phyloP scores from a whole-genome alignment of 2,329 filamentous ascomycete species.

The Microsporum canis region DNA sequence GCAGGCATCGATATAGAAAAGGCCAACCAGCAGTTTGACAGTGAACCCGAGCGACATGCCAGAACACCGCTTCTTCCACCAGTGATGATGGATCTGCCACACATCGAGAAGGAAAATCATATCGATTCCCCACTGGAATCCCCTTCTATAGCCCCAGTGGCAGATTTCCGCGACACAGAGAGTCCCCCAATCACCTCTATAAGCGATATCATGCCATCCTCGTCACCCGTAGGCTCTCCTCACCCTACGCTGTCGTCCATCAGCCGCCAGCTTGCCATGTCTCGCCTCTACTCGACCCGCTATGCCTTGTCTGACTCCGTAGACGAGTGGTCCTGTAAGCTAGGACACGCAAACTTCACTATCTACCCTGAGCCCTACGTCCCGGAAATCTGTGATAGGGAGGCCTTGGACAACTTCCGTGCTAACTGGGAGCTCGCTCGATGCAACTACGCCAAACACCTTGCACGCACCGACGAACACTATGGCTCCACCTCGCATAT shows the following conservation, averaged over 20 bases:
- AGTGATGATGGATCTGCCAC: conserved; percentile 52
- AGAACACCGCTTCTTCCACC: conserved; percentile 80
- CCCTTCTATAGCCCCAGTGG: conserved; percentile 59
- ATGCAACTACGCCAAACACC: conserved; percentile 77
- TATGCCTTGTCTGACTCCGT: conserved; percentile 54
- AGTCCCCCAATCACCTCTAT: conserved; percentile 41
- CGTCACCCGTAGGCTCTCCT: conserved; percentile 61
- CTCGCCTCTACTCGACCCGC: conserved; percentile 38
- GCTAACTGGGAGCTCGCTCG: conserved; percentile 74
- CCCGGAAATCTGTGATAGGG: conserved; percentile 50
- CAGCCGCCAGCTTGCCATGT: conserved; percentile 39
- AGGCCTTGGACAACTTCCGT: conserved; percentile 53
- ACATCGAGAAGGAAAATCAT: conserved; percentile 40
- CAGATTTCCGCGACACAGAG: conserved; percentile 30
- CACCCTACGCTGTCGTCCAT: conserved; percentile 71
- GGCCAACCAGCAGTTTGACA: conserved; percentile 39
- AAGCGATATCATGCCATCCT: conserved; percentile 32
- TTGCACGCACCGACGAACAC: conserved; percentile 78
- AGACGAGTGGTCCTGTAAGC: conserved; percentile 71
- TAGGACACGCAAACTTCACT: conserved; percentile 89
- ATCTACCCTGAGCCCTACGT: conserved; percentile 73
- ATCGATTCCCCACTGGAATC: conserved; percentile 77
- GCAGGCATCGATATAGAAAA: conserved; percentile 44
- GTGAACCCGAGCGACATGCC: conserved; percentile 53
- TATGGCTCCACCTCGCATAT: conserved; percentile 84